Evolutionary conservation across 176 grass and related monocot species (phyloP), one percentile per base, ranked within the genome.

Genomic region (Coix lacrymajobi): DNA sequence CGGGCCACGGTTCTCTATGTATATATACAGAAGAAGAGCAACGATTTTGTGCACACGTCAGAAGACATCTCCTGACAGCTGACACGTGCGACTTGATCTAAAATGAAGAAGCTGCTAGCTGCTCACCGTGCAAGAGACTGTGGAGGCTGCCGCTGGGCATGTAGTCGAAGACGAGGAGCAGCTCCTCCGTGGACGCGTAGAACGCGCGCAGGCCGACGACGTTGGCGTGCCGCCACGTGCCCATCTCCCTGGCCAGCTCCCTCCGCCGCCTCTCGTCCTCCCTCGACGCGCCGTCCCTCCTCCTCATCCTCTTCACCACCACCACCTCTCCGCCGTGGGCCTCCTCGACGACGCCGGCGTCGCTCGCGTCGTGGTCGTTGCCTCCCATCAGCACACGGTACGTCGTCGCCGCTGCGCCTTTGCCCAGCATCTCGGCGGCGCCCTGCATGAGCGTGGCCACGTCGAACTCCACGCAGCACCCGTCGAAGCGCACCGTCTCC

Each of bases 101-200:
- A 19, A 25, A 25, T 4, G 7, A 20, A 4, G 7, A 6, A 6
- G 44, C 14, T 17, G 39, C 12, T 71, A 57, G 39, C 12, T 71
- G 63, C 75, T 24, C 36, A 97, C 95, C 92, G 46, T 97, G 92
- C 49, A 97, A 36, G 73, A 97, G 90, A 54, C 67, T 64, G 64
- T 81, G 87, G 75, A 97, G 92, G 86, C 88, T 92, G 77, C 95
- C 92, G 64, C 73, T 86, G 38, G 90, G 61, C 24, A 94, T 30
- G 91, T 91, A 91, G 78, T 98, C 92, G 89, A 89, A 89, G 64
- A 98, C 90, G 78, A 98, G 87, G 40, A 97, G 89, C 11, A 98
- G 85, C 86, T 98, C 95, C n/a, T 93, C 88, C 13, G 83, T 29
- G 9, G 84, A 89, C 41, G 92, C 86, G 78, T 89, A 87, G 83